A percentile compares a stretch with the other conserved stretches of the same genome.
Conservation (phyloP, 2,329 filamentous ascomycete genomes). For the Xylaria sp. region DNA sequence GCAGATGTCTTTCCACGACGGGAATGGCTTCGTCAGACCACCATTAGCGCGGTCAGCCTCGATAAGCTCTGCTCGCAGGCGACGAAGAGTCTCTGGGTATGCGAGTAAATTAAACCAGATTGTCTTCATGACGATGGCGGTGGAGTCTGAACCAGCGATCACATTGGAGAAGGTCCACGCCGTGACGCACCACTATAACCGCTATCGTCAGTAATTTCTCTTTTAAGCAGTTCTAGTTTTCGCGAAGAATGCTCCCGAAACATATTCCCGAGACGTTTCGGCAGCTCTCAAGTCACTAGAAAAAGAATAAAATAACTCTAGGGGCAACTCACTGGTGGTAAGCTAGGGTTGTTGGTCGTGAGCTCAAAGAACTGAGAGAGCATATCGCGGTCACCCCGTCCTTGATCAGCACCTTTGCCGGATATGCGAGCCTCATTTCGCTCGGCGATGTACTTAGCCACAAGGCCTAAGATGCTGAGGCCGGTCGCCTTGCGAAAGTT, state of each 20-base stretch:
- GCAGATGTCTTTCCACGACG: slow-evolving; percentile 46
- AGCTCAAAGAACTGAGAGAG: slow-evolving; percentile 35
- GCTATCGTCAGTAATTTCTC: no score
- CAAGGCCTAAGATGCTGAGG: slow-evolving; percentile 22
- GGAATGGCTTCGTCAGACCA: slow-evolving; percentile 44
- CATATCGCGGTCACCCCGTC: slow-evolving; percentile 12
- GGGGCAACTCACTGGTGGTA: slow-evolving; percentile 24
- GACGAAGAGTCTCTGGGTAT: slow-evolving; percentile 42
- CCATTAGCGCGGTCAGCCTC: slow-evolving; percentile 27
- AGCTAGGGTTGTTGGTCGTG: slow-evolving; percentile 35
- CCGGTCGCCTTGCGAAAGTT: slow-evolving; percentile 25
- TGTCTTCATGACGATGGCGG: slow-evolving; percentile 45
- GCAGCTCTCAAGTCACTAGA: no score
- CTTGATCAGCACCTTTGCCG: slow-evolving; percentile 18
- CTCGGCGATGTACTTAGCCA: slow-evolving; percentile 20
- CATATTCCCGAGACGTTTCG: no score
- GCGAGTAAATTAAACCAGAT: slow-evolving; percentile 45
- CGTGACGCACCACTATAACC: slow-evolving; percentile 34
- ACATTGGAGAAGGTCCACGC: slow-evolving; percentile 40
- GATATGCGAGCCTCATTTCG: slow-evolving; percentile 13
- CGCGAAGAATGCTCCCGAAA: no score
- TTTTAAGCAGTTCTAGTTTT: no score
- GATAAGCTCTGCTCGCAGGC: slow-evolving; percentile 46
- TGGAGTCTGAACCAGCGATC: slow-evolving; percentile 38
- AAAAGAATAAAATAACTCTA: no score